Evolutionary conservation across 2,329 filamentous ascomycete genomes (phyloP), one percentile per base, ranked within the genome.

Genomic region (Pseudogymnoascus sp.): DNA sequence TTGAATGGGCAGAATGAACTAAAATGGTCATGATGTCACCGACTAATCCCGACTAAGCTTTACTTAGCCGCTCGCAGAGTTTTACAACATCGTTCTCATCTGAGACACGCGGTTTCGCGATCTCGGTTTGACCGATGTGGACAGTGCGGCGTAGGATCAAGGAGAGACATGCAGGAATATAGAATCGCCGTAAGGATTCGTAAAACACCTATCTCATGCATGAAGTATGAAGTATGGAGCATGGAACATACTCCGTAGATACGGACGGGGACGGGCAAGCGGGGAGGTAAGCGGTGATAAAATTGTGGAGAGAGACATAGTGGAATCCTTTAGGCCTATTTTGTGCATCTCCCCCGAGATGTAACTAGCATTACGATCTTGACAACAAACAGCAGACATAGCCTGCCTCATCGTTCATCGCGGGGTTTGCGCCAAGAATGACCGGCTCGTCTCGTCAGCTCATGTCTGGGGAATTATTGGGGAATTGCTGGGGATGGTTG

Each of bases 231-330:
- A n/a, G n/a, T n/a, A n/a, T n/a, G n/a, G n/a, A n/a, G n/a, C 47
- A 31, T 53, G 26, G 50, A 17, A 10, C 15, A 53, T 23, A 11
- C 13, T n/a, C n/a, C n/a, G 9, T 28, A 28, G 26, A 28, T 28
- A 57, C 50, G 50, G 28, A 1, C n/a, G 9, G 26, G 17, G 17
- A 57, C 50, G 50, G 28, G 3, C n/a, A 35, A 57, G 33, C 28
- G 28, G 50, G 19, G 50, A 57, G 50, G n/a, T n/a, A n/a, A n/a
- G 19, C 17, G 19, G 26, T 21, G 50, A 57, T 33, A 31, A 57
- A 57, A 57, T 57, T 57, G 50, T 57, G 28, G 28, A 57, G 28
- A 57, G 28, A 57, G 50, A 57, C 50, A 47, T 42, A n/a, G 50
- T 57, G 50, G 50, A 57, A 57, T 33, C 28, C 9, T 33, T 57